Evolutionary conservation across 148 eudicot genomes (phyloP).

Genomic region (Silene conica): DNA sequence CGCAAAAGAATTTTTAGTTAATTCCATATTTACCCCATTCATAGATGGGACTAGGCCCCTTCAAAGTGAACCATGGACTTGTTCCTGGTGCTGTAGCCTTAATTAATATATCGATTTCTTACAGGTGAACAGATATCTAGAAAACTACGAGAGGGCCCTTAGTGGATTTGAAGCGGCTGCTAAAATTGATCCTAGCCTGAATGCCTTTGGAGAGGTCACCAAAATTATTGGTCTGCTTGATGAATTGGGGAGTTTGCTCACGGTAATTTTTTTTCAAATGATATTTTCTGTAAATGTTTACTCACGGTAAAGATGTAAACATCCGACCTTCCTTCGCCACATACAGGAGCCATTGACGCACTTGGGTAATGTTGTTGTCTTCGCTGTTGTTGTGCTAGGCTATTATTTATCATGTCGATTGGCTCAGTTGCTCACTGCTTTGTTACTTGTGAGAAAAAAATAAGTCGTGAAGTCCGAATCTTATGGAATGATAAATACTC

Average conservation of each 20-base stretch:
- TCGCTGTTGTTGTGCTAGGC: background rate
- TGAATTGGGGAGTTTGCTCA: constrained; percentile 54
- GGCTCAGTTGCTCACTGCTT: too few relatives aligned
- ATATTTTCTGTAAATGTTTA: too few relatives aligned
- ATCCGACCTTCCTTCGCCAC: too few relatives aligned
- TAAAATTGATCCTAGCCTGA: constrained; percentile 79
- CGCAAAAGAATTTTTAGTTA: background rate
- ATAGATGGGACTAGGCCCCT: background rate
- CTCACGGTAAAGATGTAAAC: too few relatives aligned
- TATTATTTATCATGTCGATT: background rate
- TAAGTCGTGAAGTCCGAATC: too few relatives aligned
- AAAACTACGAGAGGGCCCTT: constrained; percentile 92
- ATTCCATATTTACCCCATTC: background rate
- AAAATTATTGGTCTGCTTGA: constrained; percentile 73
- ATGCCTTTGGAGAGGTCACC: constrained; percentile 63
- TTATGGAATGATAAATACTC: too few relatives aligned
- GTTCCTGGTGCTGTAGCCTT: background rate
- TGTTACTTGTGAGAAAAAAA: too few relatives aligned
- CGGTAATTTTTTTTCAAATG: constrained; percentile 35
- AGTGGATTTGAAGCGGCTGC: constrained; percentile 95
- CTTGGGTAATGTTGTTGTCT: background rate
- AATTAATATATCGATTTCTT: constrained; percentile 1
- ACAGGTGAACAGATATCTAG: constrained; percentile 83
- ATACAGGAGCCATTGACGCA: too few relatives aligned
- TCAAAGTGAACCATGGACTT: constrained; percentile 1